Conservation (phyloP, 1,284 basidiomycete genomes). For the Irpex sp. region DNA sequence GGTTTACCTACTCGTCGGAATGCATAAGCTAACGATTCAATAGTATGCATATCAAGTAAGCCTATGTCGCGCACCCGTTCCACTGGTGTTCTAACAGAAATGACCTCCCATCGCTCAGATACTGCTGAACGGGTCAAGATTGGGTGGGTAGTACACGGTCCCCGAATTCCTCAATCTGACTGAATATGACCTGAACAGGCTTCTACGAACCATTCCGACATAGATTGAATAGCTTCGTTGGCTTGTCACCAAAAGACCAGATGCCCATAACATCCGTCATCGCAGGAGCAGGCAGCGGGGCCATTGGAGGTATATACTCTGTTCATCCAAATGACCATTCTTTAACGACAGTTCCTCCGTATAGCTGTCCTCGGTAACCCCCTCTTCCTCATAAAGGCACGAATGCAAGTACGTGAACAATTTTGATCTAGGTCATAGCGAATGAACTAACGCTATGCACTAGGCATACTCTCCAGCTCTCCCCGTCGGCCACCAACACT, state of each 20-base stretch:
- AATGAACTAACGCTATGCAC: neutral
- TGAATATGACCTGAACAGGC: conserved; percentile 41
- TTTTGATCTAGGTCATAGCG: no score
- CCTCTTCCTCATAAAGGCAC: conserved; percentile 93
- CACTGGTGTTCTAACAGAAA: neutral
- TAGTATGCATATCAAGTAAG: conserved; percentile 89
- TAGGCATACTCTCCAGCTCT: conserved; percentile 89
- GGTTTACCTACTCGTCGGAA: neutral
- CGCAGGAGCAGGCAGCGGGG: conserved; percentile 87
- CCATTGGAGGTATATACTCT: conserved; percentile 73
- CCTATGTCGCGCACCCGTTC: neutral
- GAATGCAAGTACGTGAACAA: conserved; percentile 75
- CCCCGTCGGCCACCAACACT: conserved; percentile 92
- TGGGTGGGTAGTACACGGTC: conserved; percentile 52
- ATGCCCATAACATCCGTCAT: conserved; percentile 71
- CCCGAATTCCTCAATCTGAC: conserved; percentile 1
- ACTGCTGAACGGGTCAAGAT: conserved; percentile 89
- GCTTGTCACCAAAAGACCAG: conserved; percentile 61
- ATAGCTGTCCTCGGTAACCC: conserved; percentile 89
- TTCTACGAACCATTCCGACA: conserved; percentile 94
- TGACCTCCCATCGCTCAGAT: conserved; percentile 45
- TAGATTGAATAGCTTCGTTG: conserved; percentile 66
- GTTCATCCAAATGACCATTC: conserved; percentile 14
- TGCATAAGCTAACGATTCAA: neutral
- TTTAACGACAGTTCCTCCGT: neutral